A percentile compares a stretch with the other conserved stretches of the same genome.
Conservation (phyloP, 768 basidiomycete species). For the Termitomyces sp. region DNA sequence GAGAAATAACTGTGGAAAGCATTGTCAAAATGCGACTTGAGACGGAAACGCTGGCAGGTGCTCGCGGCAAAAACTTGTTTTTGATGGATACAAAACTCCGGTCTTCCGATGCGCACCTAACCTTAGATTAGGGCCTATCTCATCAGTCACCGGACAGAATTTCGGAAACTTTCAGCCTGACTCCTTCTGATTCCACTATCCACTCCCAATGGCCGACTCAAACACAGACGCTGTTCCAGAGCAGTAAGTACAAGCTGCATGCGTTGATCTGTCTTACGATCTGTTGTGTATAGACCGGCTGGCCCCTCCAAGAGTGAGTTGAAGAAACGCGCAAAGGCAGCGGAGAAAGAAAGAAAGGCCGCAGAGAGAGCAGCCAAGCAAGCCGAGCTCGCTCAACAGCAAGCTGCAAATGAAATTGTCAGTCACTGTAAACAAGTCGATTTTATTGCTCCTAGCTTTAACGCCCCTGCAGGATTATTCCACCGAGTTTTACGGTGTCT, state of each 20-base stretch:
- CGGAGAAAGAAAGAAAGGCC: slow-evolving; percentile 85
- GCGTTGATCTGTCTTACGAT: neutral
- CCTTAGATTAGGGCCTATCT: slow-evolving; percentile 16
- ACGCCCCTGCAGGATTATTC: slow-evolving; percentile 60
- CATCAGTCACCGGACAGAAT: neutral
- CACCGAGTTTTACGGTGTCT: slow-evolving; percentile 73
- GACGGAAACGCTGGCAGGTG: slow-evolving; percentile 15
- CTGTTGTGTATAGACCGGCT: slow-evolving; percentile 14
- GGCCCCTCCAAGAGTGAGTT: slow-evolving; percentile 83
- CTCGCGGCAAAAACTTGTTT: neutral
- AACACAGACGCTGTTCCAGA: slow-evolving; percentile 1
- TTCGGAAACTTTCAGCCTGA: neutral
- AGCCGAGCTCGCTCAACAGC: slow-evolving; percentile 64
- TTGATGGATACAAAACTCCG: neutral
- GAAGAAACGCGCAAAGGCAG: slow-evolving; percentile 88
- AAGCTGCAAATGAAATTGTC: slow-evolving; percentile 62
- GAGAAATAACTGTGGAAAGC: slow-evolving; percentile 46
- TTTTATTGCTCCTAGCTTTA: neutral
- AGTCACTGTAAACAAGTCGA: slow-evolving; percentile 12
- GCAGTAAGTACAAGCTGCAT: slow-evolving; percentile 2
- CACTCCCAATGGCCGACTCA: slow-evolving; percentile 9
- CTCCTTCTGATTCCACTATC: slow-evolving; percentile 1
- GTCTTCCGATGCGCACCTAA: slow-evolving; percentile 7
- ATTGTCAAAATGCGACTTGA: slow-evolving; percentile 24
- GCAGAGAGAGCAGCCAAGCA: slow-evolving; percentile 83